Evolutionary conservation across 2,329 filamentous ascomycete genomes (phyloP).

Genomic region (Rhinocladiella similis): DNA sequence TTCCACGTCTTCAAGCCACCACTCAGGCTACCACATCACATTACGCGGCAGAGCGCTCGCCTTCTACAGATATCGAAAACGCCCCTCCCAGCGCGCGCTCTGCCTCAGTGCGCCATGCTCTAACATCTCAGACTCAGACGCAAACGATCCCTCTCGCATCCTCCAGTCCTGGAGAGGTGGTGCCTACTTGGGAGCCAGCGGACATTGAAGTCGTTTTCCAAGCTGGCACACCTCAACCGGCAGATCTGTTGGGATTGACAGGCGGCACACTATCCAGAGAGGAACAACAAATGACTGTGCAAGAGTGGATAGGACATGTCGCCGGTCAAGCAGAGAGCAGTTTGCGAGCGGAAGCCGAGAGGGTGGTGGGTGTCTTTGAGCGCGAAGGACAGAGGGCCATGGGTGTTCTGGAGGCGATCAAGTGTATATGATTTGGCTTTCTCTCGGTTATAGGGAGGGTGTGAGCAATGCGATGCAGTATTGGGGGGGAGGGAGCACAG

Average conservation of each 20-base stretch:
- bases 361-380: conserved; percentile 80
- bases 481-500: too few species aligned
- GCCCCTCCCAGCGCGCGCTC: conserved; percentile 69
- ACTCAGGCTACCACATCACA: conserved; percentile 1
- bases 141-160: conserved; percentile 49
- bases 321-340: conserved; percentile 77
- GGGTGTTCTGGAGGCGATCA: conserved; percentile 71
- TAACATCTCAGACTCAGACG: conserved; percentile 22
- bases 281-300: conserved; percentile 88
- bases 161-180: conserved; percentile 53
- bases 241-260: conserved; percentile 41
- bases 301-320: conserved; percentile 86
- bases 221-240: conserved; percentile 42
- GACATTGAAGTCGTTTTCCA: conserved; percentile 74
- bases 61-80: conserved; percentile 69
- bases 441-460: not conserved
- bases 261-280: conserved; percentile 65
- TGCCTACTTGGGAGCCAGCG: conserved; percentile 67
- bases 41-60: conserved; percentile 12
- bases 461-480: not conserved
- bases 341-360: conserved; percentile 78
- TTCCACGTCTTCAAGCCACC: not conserved
- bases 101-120: conserved; percentile 45
- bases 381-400: conserved; percentile 77
- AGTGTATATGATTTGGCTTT: conserved; percentile 43